phyloP scores from a whole-genome alignment of 176 grass and related monocot genomes.

The Elymus sibiricus region DNA sequence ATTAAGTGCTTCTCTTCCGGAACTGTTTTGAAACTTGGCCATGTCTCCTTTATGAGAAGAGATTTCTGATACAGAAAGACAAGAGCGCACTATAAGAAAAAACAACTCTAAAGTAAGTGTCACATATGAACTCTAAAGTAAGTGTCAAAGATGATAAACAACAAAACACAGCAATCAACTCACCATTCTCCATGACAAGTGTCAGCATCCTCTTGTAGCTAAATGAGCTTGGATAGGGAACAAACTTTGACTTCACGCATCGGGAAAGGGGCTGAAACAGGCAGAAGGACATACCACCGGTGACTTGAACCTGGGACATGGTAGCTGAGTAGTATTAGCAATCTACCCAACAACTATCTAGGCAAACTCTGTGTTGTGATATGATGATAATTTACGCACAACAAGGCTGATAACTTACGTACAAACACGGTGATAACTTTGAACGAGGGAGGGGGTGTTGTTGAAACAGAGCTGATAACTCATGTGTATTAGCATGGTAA shows the following conservation, averaged over 20 bases:
- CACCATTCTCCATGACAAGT: constrained; percentile 70
- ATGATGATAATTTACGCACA: too few species aligned
- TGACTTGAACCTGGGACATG: too few species aligned
- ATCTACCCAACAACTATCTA: too few species aligned
- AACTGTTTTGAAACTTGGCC: constrained; percentile 18
- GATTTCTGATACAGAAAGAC: constrained; percentile 28
- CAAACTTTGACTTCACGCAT: constrained; percentile 48
- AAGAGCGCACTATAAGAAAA: constrained; percentile 27
- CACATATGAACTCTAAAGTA: too few species aligned
- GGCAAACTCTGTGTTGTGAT: too few species aligned
- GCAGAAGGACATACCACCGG: neutral
- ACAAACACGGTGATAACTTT: too few species aligned
- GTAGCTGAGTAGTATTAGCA: too few species aligned
- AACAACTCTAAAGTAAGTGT: neutral
- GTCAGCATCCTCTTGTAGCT: constrained; percentile 91
- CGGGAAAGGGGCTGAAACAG: constrained; percentile 46
- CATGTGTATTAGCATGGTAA: too few species aligned
- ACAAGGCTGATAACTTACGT: too few species aligned
- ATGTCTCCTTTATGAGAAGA: constrained; percentile 13
- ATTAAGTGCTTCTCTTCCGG: neutral
- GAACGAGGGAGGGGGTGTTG: too few species aligned
- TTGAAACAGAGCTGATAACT: too few species aligned
- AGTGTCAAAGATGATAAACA: constrained; percentile 7
- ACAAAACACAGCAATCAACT: constrained; percentile 2
- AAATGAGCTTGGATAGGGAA: constrained; percentile 53